Percentiles rank a stretch among this genome's conserved stretches.
Conservation (phyloP, 2,329 filamentous ascomycete genomes). For the Alternaria consortialis region DNA sequence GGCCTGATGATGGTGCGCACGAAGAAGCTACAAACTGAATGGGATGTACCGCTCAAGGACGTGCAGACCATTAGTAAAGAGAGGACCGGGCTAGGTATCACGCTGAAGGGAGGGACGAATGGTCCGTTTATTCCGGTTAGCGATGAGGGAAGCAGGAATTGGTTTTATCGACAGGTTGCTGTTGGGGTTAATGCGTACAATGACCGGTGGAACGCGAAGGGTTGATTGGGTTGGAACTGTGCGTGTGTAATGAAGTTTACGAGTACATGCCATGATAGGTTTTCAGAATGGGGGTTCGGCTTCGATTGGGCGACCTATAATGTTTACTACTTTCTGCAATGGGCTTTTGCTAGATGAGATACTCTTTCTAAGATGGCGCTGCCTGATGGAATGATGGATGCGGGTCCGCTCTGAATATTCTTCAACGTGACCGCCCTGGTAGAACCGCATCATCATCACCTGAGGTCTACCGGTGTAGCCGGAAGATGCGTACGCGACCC, state of each 20-base stretch:
- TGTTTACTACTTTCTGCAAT: conserved; percentile 8
- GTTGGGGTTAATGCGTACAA: conserved; percentile 74
- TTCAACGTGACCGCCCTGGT: too few species aligned
- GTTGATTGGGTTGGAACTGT: conserved; percentile 38
- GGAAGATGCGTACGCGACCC: too few species aligned
- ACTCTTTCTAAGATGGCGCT: background rate
- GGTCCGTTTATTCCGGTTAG: conserved; percentile 93
- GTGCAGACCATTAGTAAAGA: conserved; percentile 98
- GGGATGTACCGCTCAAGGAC: conserved; percentile 96
- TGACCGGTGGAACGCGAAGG: conserved; percentile 71
- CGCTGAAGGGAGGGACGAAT: conserved; percentile 87
- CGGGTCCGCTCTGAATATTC: background rate
- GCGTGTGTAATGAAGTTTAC: conserved; percentile 1
- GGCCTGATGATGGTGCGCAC: conserved; percentile 91
- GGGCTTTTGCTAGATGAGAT: background rate
- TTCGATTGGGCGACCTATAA: conserved; percentile 3
- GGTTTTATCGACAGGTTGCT: conserved; percentile 72
- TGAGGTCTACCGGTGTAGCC: too few species aligned
- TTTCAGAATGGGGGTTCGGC: background rate
- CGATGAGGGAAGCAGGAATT: conserved; percentile 79
- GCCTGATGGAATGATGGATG: background rate
- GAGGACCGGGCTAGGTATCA: conserved; percentile 88
- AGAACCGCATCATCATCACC: too few species aligned
- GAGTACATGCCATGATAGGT: conserved; percentile 14
- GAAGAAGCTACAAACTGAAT: conserved; percentile 85